Evolutionary conservation across 2,329 filamentous ascomycete genomes (phyloP), one percentile per base, ranked within the genome.

Genomic region (Penicillium sp.): DNA sequence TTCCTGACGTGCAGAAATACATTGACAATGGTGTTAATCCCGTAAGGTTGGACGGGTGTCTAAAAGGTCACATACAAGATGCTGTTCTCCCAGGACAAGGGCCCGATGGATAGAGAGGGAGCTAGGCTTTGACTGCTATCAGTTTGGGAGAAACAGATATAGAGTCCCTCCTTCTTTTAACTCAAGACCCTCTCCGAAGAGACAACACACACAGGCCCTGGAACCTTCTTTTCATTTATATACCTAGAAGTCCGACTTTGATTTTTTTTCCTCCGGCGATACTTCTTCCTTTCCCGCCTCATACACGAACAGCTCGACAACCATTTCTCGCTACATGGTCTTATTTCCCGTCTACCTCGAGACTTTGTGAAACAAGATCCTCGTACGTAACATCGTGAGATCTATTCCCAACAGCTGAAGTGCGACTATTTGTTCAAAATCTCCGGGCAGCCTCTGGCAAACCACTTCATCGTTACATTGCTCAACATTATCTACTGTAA

Each of bases 31-130:
- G 43, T 48, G 35, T n/a, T 55, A 40, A 58, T 55, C 58, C 59
- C 53, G 58, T 57, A 55, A 60, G 64, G 61, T 61, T 64, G 60
- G 65, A 55, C 66, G 60, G n/a, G 59, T 59, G 57, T 57, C 60
- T 57, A 60, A 62, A 60, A 63, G 58, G 56, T 60, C 62, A 59
- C 55, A 42, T 60, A 55, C 50, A 40, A 59, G 47, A 45, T 43
- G 50, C 21, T 46, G 14, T 50, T 26, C 43, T 46, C 47, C 52
- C 47, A 54, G 58, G 51, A 60, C 55, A 57, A 48, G 51, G 55
- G 55, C 45, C 51, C 30, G 40, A 50, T 42, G 46, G 26, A 43
- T 30, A 52, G 6, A 50, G 38, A 26, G 40, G 47, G 33, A 59
- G 26, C 46, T 40, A 57, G 49, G 42, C 24, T 58, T 52, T 42